Evolutionary conservation across 108 stramenopile species (phyloP).

Genomic region (Conticribra weissflogii): DNA sequence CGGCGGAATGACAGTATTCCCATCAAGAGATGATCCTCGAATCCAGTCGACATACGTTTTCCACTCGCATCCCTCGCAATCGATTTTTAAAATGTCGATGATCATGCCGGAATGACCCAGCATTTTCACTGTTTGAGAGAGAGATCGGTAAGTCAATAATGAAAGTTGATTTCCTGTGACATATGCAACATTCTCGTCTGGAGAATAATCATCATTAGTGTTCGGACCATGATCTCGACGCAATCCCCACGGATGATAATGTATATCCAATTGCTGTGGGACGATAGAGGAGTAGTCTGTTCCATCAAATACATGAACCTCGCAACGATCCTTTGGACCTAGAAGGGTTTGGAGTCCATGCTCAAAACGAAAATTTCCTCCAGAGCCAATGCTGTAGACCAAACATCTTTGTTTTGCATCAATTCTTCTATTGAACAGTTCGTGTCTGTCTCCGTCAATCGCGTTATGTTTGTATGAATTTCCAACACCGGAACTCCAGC

Average conservation of each 20-base stretch:
- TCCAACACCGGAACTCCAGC: not conserved
- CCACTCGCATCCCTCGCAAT: constrained; percentile 2
- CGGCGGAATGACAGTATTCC: not conserved
- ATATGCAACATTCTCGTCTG: not conserved
- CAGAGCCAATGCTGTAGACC: not conserved
- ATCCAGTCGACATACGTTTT: constrained; percentile 1
- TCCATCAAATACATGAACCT: constrained; percentile 2
- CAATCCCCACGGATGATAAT: constrained; percentile 2
- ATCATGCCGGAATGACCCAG: not conserved
- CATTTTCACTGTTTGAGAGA: not conserved
- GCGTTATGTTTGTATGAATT: not conserved
- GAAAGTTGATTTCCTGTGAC: not conserved
- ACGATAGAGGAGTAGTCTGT: not conserved
- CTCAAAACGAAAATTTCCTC: not conserved
- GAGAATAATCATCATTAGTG: not conserved
- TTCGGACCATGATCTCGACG: not conserved
- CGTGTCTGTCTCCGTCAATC: not conserved
- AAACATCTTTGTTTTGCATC: not conserved
- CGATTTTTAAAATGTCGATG: not conserved
- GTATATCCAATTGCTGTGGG: not conserved
- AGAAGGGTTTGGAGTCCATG: not conserved
- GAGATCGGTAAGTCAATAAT: not conserved
- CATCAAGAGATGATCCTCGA: not conserved
- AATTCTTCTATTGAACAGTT: not conserved
- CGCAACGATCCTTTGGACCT: not conserved